Conservation (phyloP, 176 grass and related monocot genomes). For the Avena insularis region DNA sequence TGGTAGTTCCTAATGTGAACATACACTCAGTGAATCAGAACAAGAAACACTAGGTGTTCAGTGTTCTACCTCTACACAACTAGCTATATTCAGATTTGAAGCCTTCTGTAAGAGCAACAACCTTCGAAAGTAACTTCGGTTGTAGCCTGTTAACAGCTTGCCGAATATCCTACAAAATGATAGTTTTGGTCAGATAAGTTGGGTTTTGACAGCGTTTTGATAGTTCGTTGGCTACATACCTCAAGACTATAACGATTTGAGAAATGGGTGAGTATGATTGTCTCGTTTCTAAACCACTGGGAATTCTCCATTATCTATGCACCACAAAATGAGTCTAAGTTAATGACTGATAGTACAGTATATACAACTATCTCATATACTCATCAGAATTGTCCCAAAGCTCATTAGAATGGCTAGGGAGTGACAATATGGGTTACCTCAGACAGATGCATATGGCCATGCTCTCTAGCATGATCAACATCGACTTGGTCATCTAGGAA, state of each 20-base stretch:
- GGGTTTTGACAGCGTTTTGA: neutral
- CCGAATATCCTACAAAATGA: constrained; percentile 78
- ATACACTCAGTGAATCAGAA: constrained; percentile 41
- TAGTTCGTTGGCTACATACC: constrained; percentile 50
- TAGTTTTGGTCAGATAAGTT: constrained; percentile 43
- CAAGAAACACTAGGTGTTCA: constrained; percentile 35
- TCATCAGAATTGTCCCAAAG: constrained; percentile 25
- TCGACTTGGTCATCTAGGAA: constrained; percentile 85
- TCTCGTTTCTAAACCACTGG: constrained; percentile 87
- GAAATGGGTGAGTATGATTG: constrained; percentile 88
- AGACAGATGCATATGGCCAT: constrained; percentile 89
- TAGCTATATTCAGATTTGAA: constrained; percentile 83
- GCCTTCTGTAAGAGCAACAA: constrained; percentile 92
- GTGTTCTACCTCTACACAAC: constrained; percentile 38
- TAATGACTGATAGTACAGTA: constrained; percentile 22
- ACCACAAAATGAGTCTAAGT: neutral
- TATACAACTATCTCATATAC: constrained; percentile 28
- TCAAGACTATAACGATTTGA: constrained; percentile 88
- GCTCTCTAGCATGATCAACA: constrained; percentile 77
- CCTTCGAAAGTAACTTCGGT: constrained; percentile 70
- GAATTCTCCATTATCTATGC: constrained; percentile 88
- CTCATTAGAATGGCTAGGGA: constrained; percentile 11
- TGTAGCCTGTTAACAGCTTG: constrained; percentile 79
- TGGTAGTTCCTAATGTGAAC: constrained; percentile 45
- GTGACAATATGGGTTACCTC: constrained; percentile 59